These are phyloP conservation scores for Xylaria multiplex DNA, from an alignment of 2,329 filamentous ascomycete genomes.

Conservation along the genomic window DNA sequence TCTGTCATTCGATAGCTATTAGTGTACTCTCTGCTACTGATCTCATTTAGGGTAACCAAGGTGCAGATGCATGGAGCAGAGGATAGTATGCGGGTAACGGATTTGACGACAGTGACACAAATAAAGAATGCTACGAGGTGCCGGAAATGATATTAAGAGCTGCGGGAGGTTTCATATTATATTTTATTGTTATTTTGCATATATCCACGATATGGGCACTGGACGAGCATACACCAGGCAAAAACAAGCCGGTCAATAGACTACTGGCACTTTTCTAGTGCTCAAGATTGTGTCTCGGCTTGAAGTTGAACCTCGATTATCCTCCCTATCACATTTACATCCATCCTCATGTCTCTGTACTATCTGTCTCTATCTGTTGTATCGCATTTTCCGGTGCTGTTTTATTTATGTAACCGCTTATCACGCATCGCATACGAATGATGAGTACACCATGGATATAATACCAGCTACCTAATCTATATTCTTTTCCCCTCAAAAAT, in stretches of 20 bases:
- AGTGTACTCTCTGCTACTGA: background rate
- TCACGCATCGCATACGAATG: conserved; percentile 1
- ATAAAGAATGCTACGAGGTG: background rate
- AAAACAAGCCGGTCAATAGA: background rate
- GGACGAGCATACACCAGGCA: conserved; percentile 3
- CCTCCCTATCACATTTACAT: background rate
- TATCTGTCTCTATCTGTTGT: background rate
- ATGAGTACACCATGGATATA: too few species aligned
- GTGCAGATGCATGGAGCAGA: background rate
- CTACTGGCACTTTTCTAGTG: conserved; percentile 20
- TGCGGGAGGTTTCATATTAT: background rate
- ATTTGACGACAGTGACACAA: background rate
- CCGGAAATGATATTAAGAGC: background rate
- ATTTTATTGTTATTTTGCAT: conserved; percentile 13
- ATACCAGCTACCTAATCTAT: too few species aligned
- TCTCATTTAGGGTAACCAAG: background rate
- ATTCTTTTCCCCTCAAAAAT: too few species aligned
- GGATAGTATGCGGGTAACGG: background rate
- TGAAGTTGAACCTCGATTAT: background rate
- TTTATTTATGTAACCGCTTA: background rate
- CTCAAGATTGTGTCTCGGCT: background rate
- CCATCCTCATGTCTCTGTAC: conserved; percentile 3
- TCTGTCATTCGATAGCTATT: background rate
- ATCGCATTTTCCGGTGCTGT: conserved; percentile 23
- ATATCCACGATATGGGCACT: conserved; percentile 1